phyloP scores from a whole-genome alignment of 2,329 filamentous ascomycete genomes.

The Hirsutella rhossiliensis region DNA sequence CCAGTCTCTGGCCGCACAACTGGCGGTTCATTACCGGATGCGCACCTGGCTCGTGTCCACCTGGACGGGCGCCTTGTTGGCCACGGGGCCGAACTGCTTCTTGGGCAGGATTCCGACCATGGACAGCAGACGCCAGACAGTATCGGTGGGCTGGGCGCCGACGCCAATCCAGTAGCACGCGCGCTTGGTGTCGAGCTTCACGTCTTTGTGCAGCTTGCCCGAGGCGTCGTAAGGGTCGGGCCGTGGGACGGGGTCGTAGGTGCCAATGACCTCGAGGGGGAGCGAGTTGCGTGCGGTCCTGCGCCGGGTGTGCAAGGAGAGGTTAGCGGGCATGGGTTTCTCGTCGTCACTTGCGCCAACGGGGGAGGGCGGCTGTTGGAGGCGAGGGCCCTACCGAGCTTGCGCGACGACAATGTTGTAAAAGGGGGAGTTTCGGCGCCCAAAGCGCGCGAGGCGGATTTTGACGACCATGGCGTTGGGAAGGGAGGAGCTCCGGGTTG shows the following conservation, averaged over 20 bases:
- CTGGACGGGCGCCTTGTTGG: constrained; percentile 11
- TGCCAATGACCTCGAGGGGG: constrained; percentile 86
- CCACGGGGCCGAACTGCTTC: constrained; percentile 22
- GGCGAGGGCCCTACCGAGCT: constrained; percentile 52
- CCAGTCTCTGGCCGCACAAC: neutral
- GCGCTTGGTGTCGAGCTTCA: constrained; percentile 69
- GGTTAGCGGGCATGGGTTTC: too few species aligned
- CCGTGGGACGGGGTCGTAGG: constrained; percentile 58
- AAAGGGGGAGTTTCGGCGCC: constrained; percentile 74
- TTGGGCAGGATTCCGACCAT: constrained; percentile 49
- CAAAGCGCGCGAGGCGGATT: constrained; percentile 89
- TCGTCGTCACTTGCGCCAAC: too few species aligned
- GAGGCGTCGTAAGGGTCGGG: constrained; percentile 45
- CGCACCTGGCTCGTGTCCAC: constrained; percentile 15
- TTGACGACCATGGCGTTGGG: constrained; percentile 67
- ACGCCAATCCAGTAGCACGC: constrained; percentile 96
- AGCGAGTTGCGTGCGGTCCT: constrained; percentile 79
- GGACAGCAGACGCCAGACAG: constrained; percentile 72
- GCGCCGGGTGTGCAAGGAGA: too few species aligned
- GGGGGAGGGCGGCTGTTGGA: neutral
- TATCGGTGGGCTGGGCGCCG: constrained; percentile 85
- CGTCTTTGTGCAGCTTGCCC: constrained; percentile 76
- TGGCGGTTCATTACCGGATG: constrained; percentile 12
- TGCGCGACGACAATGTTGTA: constrained; percentile 98
- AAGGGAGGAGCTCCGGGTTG: neutral